Evolutionary conservation across 2,329 filamentous ascomycete species (phyloP), one percentile per base, ranked within the genome.

Genomic region (Sporothrix pseudoabietina): DNA sequence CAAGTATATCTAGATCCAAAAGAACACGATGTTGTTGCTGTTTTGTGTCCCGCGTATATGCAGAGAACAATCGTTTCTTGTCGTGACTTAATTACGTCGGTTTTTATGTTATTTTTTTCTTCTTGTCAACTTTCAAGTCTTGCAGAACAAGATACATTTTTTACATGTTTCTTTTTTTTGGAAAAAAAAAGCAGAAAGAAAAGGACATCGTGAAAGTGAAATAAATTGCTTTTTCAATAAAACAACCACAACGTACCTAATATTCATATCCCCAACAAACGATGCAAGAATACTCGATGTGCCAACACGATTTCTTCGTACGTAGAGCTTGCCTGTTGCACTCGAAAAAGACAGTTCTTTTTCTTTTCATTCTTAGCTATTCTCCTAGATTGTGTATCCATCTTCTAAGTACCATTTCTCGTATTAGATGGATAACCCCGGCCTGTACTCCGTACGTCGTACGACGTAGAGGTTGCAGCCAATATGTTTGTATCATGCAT

Each of bases 401-500:
- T n/a, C 49, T 19, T n/a, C 19, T 14, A 6, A 61, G 55, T 47
- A 12, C 2, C 10, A 8, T 32, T 55, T 22, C 68, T 57, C 32
- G n/a, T 57, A 44, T 66, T 47, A 57, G 32, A 68, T 19, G 22
- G n/a, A 16, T 14, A 22, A 52, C 44, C 41, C n/a, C 44, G 4
- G 12, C 35, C 14, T 57, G 52, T 26, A 26, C 26, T 26, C 26
- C 26, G 26, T 26, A 26, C 26, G 26, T 26, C 26, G 26, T 26
- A 2, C 26, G 26, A 26, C 26, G 1, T 26, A 41, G 49, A 41
- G 68, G 68, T 41, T 70, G 68, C 68, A 57, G 14, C 52, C 68
- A 22, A 30, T 59, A 41, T 59, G 35, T n/a, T 47, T 44, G 52
- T 35, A 70, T 70, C 12, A 55, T 70, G 68, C 68, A 70, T 44